Base-by-base conservation (phyloP, 495 filamentous ascomycete genomes). In the Penicillium silybi region DNA sequence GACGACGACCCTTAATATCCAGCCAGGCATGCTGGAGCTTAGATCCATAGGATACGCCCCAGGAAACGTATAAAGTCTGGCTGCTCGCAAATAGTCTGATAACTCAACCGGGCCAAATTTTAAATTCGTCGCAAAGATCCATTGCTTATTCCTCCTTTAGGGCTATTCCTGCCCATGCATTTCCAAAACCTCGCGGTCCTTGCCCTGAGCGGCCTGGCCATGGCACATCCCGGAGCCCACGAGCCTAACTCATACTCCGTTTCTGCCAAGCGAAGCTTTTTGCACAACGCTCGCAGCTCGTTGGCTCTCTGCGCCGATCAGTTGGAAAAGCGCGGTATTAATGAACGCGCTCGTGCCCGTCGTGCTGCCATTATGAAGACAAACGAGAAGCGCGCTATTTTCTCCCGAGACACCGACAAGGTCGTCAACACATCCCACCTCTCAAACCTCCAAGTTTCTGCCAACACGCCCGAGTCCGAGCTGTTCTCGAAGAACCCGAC, bases 201-300 rank as follows among this genome's bases (percentile, higher is more conserved):
- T 43, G 59, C 48, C 38, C 42, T 60, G n/a, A 54, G 59, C 20
- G 54, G 56, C 15, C 41, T 61, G 13, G 29, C 54, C 11, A 16
- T 55, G 17, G 58, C 62, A 25, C 61, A 61, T 39, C 61, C 61
- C 16, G 61, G 61, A 18, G 55, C 44, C 41, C 61, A 29, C 26
- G 62, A 61, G 41, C 47, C 48, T 20, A 52, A 38, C 50, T 57
- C 58, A 3, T 49, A 52, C 19, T 44, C 57, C 15, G 18, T 49
- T 17, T 40, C 42, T 0, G 22, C 46, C n/a, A 64, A 64, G 46
- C 46, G 57, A 42, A 41, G 44, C 44, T 59, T 59, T 41, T 43
- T 63, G 27, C 53, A 57, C 40, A 54, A 58, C 6, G 54, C 58
- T 10, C 52, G 54, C 22, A 52, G 58, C 19, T 52, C 48, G 29